Base-by-base conservation (phyloP, 75 land plant genomes). In the Larix kaempferi region DNA sequence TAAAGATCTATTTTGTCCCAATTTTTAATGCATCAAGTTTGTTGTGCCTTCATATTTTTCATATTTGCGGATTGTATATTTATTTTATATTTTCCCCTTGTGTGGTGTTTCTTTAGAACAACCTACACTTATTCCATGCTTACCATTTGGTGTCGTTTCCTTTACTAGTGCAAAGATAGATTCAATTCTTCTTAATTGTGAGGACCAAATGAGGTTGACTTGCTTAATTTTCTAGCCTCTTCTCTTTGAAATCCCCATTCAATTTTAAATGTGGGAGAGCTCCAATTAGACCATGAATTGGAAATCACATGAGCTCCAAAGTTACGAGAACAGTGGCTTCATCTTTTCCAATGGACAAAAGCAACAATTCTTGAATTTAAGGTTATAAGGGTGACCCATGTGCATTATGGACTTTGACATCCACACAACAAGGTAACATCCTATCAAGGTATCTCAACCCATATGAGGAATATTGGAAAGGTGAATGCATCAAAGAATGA, bases 241-340 rank as follows among this genome's bases (percentile, higher is more conserved):
- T 88, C 85, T 12, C 84, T 84, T 52, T 91, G 82, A 16, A 91
- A 79, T 0, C 85, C 85, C 93, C 89, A 93, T 37, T 93, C 93
- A 5, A 74, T 56, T 57, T 82, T 89, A n/a, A 91, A 90, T 73
- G 72, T 82, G 0, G 91, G 87, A 13, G 91, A 87, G n/a, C 86
- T 89, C 91, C 91, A 91, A 19, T 89, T 82, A 7, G 89, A 81
- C 78, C 78, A 82, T 12, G 76, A 19, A 27, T 63, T 12, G 27
- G 73, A 13, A 11, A 67, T 41, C 25, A 73, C 22, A 57, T 77
- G 78, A 54, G 81, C 29, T 6, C 85, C 84, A 58, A 85, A 84
- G 44, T 87, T 88, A 26, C 87, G 69, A 12, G 87, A 84, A 78
- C 90, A 83, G 19, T 83, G 86, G 59, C 86, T 85, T 41, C 84